These are phyloP conservation scores for Ajuga chamaepitys DNA, from an alignment of 257 asterid species.

Conservation along the genomic window DNA sequence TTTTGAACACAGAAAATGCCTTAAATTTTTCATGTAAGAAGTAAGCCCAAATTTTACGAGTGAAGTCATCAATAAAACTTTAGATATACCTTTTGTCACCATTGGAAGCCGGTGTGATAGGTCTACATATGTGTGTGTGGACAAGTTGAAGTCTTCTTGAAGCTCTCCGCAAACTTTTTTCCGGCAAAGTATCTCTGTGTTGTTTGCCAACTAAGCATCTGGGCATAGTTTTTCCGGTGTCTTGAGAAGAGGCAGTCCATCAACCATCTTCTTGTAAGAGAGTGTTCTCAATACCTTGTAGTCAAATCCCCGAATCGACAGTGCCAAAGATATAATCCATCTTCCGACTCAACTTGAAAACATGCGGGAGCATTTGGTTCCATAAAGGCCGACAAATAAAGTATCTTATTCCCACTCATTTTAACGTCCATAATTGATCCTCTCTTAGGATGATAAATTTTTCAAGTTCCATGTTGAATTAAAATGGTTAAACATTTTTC, in stretches of 20 bases:
- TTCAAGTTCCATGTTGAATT: not conserved
- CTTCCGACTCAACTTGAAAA: not conserved
- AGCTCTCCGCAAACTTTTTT: not conserved
- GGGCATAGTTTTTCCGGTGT: not conserved
- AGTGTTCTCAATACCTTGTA: not conserved
- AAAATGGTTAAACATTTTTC: not conserved
- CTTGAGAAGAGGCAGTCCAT: not conserved
- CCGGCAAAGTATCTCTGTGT: not conserved
- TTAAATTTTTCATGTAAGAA: too few relatives aligned
- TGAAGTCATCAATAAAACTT: slow-evolving; percentile 6
- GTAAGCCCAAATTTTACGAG: not conserved
- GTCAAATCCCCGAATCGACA: not conserved
- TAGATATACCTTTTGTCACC: not conserved
- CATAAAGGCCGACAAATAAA: not conserved
- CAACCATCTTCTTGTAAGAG: not conserved
- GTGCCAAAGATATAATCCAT: not conserved
- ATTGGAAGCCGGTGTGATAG: not conserved
- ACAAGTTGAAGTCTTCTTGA: not conserved
- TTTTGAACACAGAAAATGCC: too few relatives aligned
- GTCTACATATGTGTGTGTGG: slow-evolving; percentile 15
- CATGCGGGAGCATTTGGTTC: not conserved
- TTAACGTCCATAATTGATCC: not conserved
- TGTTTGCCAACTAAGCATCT: slow-evolving; percentile 1
- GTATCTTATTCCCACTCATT: not conserved
- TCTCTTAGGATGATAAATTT: not conserved